phyloP scores from a whole-genome alignment of 2,329 filamentous ascomycete genomes.

The Pseudogymnoascus sp. region DNA sequence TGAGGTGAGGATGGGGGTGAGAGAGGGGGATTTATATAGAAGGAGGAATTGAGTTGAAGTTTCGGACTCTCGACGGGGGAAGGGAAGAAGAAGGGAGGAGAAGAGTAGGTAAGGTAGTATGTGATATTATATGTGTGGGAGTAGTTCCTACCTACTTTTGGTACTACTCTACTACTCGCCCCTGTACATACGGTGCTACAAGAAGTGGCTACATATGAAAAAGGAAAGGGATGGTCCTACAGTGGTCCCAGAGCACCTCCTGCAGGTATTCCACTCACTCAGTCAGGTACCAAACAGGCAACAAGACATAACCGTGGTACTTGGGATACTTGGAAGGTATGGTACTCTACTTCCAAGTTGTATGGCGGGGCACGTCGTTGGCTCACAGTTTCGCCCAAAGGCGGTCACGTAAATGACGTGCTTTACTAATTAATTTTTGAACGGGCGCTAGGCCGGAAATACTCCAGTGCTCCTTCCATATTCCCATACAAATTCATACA shows the following conservation, averaged over 20 bases:
- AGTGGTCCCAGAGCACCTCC: too few relatives aligned
- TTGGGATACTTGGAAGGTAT: background rate
- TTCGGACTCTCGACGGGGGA: background rate
- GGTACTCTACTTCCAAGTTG: background rate
- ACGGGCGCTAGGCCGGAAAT: background rate
- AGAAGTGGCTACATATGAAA: background rate
- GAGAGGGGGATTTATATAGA: background rate
- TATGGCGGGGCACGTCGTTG: background rate
- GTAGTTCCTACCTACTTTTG: too few relatives aligned
- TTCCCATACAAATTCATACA: background rate
- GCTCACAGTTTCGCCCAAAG: background rate
- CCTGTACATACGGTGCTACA: too few relatives aligned
- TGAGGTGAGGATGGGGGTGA: background rate
- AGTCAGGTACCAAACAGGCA: background rate
- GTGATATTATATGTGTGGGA: background rate
- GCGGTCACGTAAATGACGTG: conserved; percentile 1
- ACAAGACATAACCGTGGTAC: background rate
- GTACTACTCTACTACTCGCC: too few relatives aligned
- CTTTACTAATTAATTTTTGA: conserved; percentile 5
- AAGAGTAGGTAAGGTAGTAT: background rate
- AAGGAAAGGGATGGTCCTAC: background rate
- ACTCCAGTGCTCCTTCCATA: background rate
- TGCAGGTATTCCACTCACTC: background rate
- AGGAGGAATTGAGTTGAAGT: background rate
- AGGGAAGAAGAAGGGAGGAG: background rate